phyloP scores from a whole-genome alignment of 1,139 yeast species.

The Geotrichum armillariae region DNA sequence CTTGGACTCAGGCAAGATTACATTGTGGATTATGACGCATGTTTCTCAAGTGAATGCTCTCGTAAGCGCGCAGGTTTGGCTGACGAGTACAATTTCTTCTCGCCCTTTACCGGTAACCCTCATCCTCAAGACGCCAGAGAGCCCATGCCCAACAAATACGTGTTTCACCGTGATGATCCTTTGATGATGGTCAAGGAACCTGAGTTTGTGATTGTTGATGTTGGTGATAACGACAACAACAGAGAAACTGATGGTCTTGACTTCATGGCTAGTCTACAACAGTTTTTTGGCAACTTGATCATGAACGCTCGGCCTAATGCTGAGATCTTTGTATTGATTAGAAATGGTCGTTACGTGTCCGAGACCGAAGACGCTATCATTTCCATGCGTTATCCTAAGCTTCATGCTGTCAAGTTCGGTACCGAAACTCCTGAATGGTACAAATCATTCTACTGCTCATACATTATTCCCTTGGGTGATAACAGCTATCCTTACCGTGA shows the following conservation, averaged over 20 bases:
- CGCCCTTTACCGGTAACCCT: conserved; percentile 21
- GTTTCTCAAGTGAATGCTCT: conserved; percentile 19
- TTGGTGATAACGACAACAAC: conserved; percentile 22
- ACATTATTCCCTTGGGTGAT: conserved; percentile 20
- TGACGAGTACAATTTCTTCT: conserved; percentile 19
- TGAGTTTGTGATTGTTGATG: conserved; percentile 22
- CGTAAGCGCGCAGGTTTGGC: conserved; percentile 19
- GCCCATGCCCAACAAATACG: conserved; percentile 20
- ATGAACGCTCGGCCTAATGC: conserved; percentile 18
- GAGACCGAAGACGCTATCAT: conserved; percentile 24
- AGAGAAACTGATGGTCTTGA: conserved; percentile 15
- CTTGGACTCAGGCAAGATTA: conserved; percentile 18
- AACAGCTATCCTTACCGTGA: conserved; percentile 15
- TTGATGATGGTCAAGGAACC: conserved; percentile 18
- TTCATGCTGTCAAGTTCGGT: conserved; percentile 22
- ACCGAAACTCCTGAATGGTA: conserved; percentile 20
- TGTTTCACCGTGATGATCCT: conserved; percentile 23
- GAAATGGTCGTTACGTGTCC: conserved; percentile 19
- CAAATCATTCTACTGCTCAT: conserved; percentile 21
- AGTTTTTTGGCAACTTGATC: conserved; percentile 20
- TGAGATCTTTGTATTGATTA: conserved; percentile 19
- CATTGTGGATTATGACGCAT: conserved; percentile 15
- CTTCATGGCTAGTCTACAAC: conserved; percentile 18
- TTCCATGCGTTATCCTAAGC: conserved; percentile 18
- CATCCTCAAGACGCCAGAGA: conserved; percentile 20